Conservation (phyloP, 2,329 filamentous ascomycete species). For the Pseudogymnoascus sp. region DNA sequence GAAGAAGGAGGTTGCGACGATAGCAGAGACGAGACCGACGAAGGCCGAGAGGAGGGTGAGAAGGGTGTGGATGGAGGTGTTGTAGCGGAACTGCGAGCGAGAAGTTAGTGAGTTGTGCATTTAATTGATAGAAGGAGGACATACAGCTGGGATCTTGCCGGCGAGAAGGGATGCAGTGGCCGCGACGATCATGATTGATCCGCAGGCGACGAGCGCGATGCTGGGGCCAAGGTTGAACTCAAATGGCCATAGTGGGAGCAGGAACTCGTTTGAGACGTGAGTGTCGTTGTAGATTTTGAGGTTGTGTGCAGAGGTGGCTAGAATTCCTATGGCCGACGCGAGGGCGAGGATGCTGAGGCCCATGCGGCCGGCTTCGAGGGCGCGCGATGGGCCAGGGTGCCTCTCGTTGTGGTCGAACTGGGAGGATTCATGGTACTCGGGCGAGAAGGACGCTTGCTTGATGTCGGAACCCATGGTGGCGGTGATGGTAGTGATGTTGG, state of each 20-base stretch:
- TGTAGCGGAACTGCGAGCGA: conserved; percentile 34
- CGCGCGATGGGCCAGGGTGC: conserved; percentile 29
- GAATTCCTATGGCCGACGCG: conserved; percentile 42
- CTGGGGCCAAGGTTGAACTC: conserved; percentile 51
- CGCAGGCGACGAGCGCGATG: conserved; percentile 46
- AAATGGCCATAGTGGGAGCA: conserved; percentile 51
- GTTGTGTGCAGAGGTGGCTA: conserved; percentile 49
- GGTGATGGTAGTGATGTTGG: neutral
- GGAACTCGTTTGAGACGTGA: conserved; percentile 38
- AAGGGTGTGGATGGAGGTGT: conserved; percentile 18
- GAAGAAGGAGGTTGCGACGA: conserved; percentile 50
- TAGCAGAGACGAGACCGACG: conserved; percentile 38
- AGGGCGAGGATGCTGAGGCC: conserved; percentile 45
- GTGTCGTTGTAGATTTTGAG: conserved; percentile 50
- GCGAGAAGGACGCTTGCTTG: neutral
- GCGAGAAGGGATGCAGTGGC: conserved; percentile 42
- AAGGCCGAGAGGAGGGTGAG: conserved; percentile 34
- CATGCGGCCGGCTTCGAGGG: conserved; percentile 39
- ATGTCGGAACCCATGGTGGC: conserved; percentile 3
- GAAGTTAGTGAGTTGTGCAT: neutral
- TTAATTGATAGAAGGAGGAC: conserved; percentile 25
- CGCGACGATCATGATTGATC: conserved; percentile 42
- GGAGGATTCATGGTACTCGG: conserved; percentile 9
- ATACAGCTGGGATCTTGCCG: conserved; percentile 44
- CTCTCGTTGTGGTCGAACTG: conserved; percentile 6